phyloP scores from a whole-genome alignment of 202 grass and related monocot genomes.

The Bolboschoenoplectus hybrid region DNA sequence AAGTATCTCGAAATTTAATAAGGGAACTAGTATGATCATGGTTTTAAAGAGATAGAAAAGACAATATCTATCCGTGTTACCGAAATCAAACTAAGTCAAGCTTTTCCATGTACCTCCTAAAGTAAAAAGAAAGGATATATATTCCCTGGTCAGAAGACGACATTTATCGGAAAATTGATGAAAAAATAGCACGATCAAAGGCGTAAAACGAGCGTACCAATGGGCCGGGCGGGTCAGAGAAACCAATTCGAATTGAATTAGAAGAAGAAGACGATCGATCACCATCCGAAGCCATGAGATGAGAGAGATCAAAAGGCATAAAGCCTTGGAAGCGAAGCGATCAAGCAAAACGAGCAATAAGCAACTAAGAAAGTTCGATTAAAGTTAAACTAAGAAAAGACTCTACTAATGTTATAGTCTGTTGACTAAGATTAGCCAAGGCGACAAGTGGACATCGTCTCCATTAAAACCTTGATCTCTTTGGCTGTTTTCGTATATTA shows the following conservation, averaged over 20 bases:
- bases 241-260: conserved; percentile 10
- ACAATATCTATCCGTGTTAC: neutral
- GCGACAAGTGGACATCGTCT: neutral
- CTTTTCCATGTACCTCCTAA: neutral
- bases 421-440: neutral
- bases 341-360: neutral
- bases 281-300: neutral
- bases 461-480: neutral
- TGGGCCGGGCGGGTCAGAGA: neutral
- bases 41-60: neutral
- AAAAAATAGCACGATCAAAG: neutral
- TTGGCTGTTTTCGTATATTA: neutral
- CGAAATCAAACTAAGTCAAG: neutral
- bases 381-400: neutral
- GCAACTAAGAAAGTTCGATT: neutral
- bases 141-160: neutral
- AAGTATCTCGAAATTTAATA: neutral
- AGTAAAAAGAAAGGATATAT: neutral
- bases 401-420: neutral
- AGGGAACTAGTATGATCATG: neutral
- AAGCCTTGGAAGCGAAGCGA: neutral
- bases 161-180: neutral
- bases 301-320: neutral
- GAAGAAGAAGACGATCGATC: neutral
- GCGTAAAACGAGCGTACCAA: neutral